Evolutionary conservation across 257 asterid species (phyloP), one percentile per base, ranked within the genome.

Genomic region (Fraxinus anomala): DNA sequence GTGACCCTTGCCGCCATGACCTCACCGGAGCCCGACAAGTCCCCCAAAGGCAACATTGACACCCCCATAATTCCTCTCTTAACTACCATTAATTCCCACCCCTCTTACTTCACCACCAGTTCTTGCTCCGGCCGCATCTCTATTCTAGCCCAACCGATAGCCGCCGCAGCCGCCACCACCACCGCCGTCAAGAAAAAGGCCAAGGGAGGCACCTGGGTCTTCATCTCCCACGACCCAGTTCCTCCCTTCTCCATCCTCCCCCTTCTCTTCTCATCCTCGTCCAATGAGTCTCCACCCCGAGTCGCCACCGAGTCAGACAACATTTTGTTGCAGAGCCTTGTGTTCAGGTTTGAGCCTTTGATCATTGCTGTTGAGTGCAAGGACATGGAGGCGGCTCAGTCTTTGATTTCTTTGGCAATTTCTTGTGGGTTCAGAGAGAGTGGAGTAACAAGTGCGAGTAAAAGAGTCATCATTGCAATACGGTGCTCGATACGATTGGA

Each of bases 111-210:
- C 96, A 96, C 99, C 77, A 96, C 99, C 80, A 91, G 97, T 84
- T 95, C 99, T 47, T 95, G 99, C 90, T 95, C 99, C 76, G 97
- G 99, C 73, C 97, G 99, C 74, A 92, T 95, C 77, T 90, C 99
- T 79, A 81, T 95, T 84, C 92, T 95, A 81, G 86, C 94, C 54
- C 96, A 87, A 66, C 97, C 97, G 54, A 63, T 63, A 77, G 36
- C n/a, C 77, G 65, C 84, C 54, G 24, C 77, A 44, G 77, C 79
- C 24, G 31, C 83, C 80, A 21, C 85, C 30, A 74, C 86, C 77
- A 47, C 94, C 61, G 56, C 94, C 61, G 56, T 87, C 80, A 90
- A 91, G 85, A 90, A 90, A 51, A 96, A 96, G 80, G 90, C 99
- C 68, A 86, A 92, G 78, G 99, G 99, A 1, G 98, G 99, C 31